Evolutionary conservation across 768 basidiomycete genomes (phyloP).

Genomic region (Mycena vulgaris): DNA sequence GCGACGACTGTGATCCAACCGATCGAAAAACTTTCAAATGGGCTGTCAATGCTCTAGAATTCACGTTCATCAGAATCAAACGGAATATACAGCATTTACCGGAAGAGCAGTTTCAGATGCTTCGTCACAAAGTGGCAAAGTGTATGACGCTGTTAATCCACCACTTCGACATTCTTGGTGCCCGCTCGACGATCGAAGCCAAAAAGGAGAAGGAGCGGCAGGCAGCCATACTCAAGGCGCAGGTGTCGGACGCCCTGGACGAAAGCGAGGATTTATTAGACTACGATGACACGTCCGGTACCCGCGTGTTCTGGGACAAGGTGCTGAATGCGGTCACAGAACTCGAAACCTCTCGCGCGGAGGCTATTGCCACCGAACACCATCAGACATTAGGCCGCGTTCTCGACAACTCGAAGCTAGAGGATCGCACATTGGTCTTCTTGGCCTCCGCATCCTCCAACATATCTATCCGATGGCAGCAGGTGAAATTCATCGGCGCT

Average conservation of each 20-base stretch:
- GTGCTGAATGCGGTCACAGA: conserved; percentile 69
- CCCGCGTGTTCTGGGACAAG: conserved; percentile 85
- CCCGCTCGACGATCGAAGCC: conserved; percentile 89
- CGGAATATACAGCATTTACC: conserved; percentile 93
- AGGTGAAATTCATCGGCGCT: conserved; percentile 98
- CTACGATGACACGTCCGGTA: conserved; percentile 64
- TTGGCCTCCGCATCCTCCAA: conserved; percentile 96
- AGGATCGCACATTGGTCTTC: conserved; percentile 94
- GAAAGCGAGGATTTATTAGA: conserved; percentile 69
- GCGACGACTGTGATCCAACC: conserved; percentile 96
- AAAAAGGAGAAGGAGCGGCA: conserved; percentile 91
- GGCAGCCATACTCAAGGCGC: conserved; percentile 70
- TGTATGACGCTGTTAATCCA: conserved; percentile 98
- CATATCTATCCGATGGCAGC: conserved; percentile 97
- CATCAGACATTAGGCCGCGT: conserved; percentile 87
- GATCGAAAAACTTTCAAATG: conserved; percentile 97
- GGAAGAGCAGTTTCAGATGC: conserved; percentile 89
- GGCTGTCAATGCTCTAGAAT: conserved; percentile 97
- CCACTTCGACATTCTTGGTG: conserved; percentile 98
- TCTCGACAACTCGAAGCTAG: conserved; percentile 92
- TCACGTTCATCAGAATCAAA: conserved; percentile 88
- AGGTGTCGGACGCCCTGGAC: conserved; percentile 62
- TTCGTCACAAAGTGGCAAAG: conserved; percentile 92
- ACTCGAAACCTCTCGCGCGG: conserved; percentile 75
- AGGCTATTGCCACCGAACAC: conserved; percentile 75